Base-by-base conservation (phyloP, 768 basidiomycete genomes). In the Rhizopogon vinicolor region DNA sequence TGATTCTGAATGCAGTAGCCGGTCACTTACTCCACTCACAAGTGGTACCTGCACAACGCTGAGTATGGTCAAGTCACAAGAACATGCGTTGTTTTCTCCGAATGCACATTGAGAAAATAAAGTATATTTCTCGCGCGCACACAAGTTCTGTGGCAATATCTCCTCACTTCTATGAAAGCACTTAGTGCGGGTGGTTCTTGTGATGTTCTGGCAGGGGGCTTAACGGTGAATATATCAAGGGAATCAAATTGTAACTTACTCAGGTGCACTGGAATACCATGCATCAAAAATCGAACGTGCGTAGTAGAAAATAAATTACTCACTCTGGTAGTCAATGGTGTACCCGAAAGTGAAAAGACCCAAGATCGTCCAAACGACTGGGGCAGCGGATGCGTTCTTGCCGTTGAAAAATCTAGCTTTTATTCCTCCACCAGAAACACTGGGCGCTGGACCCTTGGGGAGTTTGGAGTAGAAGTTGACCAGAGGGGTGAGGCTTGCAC, bases 381-480 rank as follows among this genome's bases (percentile, higher is more conserved):
- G 90, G 43, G 75, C 78, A 25, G 81, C 87, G 1, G 85, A 87
- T 41, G 92, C 94, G 71, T 92, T 96, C 74, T 85, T 84, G 59
- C 92, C 94, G 62, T 80, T 84, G 72, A 94, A 93, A 74, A 78
- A 91, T 44, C 86, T 78, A n/a, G 73, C 89, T 72, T 90, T 89
- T 65, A 96, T 76, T 19, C 93, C 91, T n/a, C 93, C 91, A 53
- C 74, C 74, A 52, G 79, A 75, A 18, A 84, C 75, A 40, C 78
- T 68, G 16, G 90, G 77, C 37, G 85, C 82, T 41, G 83, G 76
- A 44, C 95, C 95, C 72, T 98, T 98, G 61, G 94, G 96, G 49
- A 98, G 83, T 74, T 93, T 95, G 57, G 91, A 93, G 79, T 98
- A 98, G 75, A 97, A 98, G 62, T 92, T 85, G 60, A 97, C 93